Base-by-base conservation (phyloP, 2,329 filamentous ascomycete species). In the Aspergillus melleus region DNA sequence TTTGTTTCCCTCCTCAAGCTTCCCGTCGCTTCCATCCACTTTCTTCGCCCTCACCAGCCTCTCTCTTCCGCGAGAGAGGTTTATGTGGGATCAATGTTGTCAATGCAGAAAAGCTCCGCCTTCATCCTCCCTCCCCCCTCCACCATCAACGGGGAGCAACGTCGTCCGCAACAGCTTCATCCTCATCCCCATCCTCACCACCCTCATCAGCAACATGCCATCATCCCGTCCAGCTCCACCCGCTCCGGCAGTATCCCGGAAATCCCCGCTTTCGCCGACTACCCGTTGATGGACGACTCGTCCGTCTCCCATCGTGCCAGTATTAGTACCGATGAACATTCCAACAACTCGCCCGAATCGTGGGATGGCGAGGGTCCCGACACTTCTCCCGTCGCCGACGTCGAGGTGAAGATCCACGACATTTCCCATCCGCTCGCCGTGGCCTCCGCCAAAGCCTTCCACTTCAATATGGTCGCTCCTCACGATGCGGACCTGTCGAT, bases 101-200 rank as follows among this genome's bases (percentile, higher is more conserved):
- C 74, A 70, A 76, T 76, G 70, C 75, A 74, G 58, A 72, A 74
- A 63, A 68, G 67, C 50, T 65, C 71, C 46, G 55, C 68, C 54
- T 70, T 72, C 63, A 58, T 66, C 52, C 66, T 66, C 56, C 65
- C 67, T 59, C 56, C 63, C 44, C 57, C 55, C 59, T 61, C 62
- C 53, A 64, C 66, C 55, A 64, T 69, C 50, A 65, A 66, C 59
- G 63, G 54, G 30, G 36, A 42, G 4, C 36, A 42, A n/a, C 36
- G 16, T n/a, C 36, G 36, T 16, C 36, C 36, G 16, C 36, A 16
- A n/a, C 36, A 42, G 51, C 39, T 44, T 36, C 32, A 14, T 36
- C 32, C 32, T 36, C 32, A 36, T 36, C 14, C 10, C 52, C 32
- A 54, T 55, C 53, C 52, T 50, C 58, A 56, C 60, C 54, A 65